phyloP scores from a whole-genome alignment of 371 early-diverging fungal genomes.

The Circinella minor region DNA sequence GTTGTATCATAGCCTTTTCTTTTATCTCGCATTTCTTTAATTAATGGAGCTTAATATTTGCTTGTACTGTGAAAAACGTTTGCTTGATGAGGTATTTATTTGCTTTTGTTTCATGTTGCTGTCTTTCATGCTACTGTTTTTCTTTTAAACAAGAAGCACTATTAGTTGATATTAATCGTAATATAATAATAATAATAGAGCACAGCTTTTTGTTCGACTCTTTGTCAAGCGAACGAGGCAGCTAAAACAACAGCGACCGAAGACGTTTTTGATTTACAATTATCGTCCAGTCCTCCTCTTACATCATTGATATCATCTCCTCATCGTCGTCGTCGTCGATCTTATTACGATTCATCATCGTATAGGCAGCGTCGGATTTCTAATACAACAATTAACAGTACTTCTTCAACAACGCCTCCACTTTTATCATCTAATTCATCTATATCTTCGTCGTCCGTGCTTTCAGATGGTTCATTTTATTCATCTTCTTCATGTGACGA shows the following conservation, averaged over 20 bases:
- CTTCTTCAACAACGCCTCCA: neutral
- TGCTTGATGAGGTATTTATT: slow-evolving; percentile 19
- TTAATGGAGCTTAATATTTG: slow-evolving; percentile 27
- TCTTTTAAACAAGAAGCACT: neutral
- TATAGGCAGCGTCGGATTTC: neutral
- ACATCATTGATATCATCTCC: neutral
- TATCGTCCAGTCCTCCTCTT: neutral
- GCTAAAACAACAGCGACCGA: slow-evolving; percentile 6
- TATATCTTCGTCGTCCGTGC: neutral
- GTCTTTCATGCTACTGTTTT: too few relatives aligned
- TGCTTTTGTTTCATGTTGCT: neutral
- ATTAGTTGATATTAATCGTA: neutral
- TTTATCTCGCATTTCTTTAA: too few relatives aligned
- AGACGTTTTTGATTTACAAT: slow-evolving; percentile 1
- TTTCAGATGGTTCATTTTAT: slow-evolving; percentile 1
- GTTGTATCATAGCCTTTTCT: neutral
- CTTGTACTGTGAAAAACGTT: slow-evolving; percentile 25
- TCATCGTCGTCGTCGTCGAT: neutral
- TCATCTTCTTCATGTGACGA: slow-evolving; percentile 3
- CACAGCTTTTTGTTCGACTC: slow-evolving; percentile 12
- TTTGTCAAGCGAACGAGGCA: slow-evolving; percentile 17
- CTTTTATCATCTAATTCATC: slow-evolving; percentile 5
- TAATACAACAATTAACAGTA: neutral
- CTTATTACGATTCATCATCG: neutral
- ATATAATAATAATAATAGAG: neutral